These are phyloP conservation scores for Poa annua DNA, from an alignment of 176 grass and related monocot genomes.

Conservation along the genomic window DNA sequence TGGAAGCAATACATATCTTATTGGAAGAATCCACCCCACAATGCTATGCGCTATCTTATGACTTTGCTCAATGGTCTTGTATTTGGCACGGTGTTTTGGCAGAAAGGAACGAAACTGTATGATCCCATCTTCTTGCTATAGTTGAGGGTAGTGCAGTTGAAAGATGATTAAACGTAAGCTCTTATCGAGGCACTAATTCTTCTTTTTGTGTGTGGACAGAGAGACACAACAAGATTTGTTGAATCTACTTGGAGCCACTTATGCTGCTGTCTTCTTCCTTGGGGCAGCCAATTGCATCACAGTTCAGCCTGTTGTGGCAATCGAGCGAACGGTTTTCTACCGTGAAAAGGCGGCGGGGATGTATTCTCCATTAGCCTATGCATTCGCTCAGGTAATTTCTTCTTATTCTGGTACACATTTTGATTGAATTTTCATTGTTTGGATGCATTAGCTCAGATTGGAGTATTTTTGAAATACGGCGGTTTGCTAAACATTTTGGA, in stretches of 20 bases:
- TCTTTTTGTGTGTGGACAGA: conserved; percentile 43
- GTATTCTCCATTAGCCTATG: conserved; percentile 92
- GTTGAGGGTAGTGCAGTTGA: conserved; percentile 13
- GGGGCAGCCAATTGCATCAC: conserved; percentile 66
- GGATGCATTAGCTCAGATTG: background rate
- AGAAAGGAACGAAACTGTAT: conserved; percentile 72
- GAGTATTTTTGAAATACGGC: background rate
- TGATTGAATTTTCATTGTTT: background rate
- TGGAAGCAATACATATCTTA: conserved; percentile 91
- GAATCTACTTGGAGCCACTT: conserved; percentile 80
- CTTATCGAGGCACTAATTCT: conserved; percentile 36
- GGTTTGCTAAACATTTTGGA: background rate
- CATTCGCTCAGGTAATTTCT: conserved; percentile 76
- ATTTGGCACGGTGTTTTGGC: conserved; percentile 92
- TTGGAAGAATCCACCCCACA: conserved; percentile 94
- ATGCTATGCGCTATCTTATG: conserved; percentile 78
- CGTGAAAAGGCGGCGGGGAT: conserved; percentile 91
- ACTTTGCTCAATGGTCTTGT: conserved; percentile 67
- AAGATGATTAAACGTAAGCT: conserved; percentile 7
- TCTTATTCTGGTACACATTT: background rate
- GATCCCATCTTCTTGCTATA: conserved; percentile 32
- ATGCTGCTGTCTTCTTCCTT: conserved; percentile 81
- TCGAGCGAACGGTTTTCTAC: conserved; percentile 88
- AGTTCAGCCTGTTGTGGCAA: conserved; percentile 71
- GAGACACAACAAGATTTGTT: conserved; percentile 65